Evolutionary conservation across 2,329 filamentous ascomycete species (phyloP).

Genomic region (Rhytidhysteron rufulum): DNA sequence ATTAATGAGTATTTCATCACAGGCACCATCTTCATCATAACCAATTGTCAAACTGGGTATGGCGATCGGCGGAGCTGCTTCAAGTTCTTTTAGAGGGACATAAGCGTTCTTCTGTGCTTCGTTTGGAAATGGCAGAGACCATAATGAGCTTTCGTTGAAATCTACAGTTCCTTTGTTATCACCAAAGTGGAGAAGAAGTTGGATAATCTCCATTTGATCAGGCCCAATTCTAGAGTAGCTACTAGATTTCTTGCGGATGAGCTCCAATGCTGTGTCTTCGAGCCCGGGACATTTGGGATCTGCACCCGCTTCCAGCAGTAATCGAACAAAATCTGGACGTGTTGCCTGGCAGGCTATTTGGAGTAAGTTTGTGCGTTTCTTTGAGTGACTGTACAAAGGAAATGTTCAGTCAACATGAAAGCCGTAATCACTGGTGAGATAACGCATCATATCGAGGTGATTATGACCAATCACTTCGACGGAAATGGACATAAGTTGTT

Average conservation of each 20-base stretch:
- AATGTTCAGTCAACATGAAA: not conserved
- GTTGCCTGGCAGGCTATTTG: not conserved
- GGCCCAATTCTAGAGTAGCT: too few relatives aligned
- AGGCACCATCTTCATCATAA: too few relatives aligned
- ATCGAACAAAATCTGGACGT: not conserved
- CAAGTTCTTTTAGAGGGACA: too few relatives aligned
- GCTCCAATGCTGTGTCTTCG: not conserved
- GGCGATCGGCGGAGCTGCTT: too few relatives aligned
- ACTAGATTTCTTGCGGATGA: not conserved
- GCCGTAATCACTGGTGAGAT: not conserved
- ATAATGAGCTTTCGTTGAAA: too few relatives aligned
- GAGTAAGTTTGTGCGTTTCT: not conserved
- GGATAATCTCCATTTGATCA: not conserved
- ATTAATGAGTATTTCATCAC: too few relatives aligned
- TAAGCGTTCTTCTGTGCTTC: too few relatives aligned
- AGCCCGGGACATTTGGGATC: not conserved
- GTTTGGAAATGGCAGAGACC: too few relatives aligned
- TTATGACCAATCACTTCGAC: not conserved
- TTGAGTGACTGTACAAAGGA: not conserved
- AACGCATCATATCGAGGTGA: not conserved
- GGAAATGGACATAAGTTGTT: not conserved
- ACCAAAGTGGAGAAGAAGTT: not conserved
- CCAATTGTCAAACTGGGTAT: too few relatives aligned
- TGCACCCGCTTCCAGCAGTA: not conserved
- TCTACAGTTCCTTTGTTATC: not conserved